phyloP scores from a whole-genome alignment of 2,329 filamentous ascomycete species.

The Aspergillus chevalieri region DNA sequence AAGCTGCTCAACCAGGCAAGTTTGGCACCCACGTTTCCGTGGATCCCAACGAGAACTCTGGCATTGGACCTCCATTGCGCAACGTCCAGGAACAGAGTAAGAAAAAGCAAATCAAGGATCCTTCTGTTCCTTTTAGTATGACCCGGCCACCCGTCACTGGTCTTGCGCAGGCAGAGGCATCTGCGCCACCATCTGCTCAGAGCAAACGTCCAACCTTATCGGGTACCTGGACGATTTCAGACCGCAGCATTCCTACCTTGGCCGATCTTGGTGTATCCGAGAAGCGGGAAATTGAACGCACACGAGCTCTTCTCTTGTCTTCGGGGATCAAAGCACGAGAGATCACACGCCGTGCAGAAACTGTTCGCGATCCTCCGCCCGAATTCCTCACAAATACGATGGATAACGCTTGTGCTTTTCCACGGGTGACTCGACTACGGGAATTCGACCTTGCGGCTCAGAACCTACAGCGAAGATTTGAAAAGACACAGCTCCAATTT shows the following conservation, averaged over 20 bases:
- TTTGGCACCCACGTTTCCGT: conserved; percentile 4
- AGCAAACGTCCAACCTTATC: conserved; percentile 31
- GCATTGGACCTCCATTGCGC: conserved; percentile 24
- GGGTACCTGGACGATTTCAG: conserved; percentile 54
- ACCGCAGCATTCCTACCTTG: conserved; percentile 37
- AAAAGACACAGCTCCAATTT: conserved; percentile 40
- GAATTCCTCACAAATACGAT: conserved; percentile 29
- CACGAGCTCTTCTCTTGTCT: conserved; percentile 68
- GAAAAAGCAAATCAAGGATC: conserved; percentile 21
- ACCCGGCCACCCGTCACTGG: conserved; percentile 41
- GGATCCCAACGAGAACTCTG: conserved; percentile 19
- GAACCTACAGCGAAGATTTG: conserved; percentile 44
- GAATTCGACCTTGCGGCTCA: conserved; percentile 51
- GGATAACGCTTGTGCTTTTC: conserved; percentile 26
- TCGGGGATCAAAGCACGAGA: conserved; percentile 88
- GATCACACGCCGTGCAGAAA: conserved; percentile 61
- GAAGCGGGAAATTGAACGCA: conserved; percentile 71
- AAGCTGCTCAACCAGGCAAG: conserved; percentile 12
- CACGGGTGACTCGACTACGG: conserved; percentile 41
- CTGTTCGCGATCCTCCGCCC: conserved; percentile 31
- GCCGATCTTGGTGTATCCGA: conserved; percentile 42
- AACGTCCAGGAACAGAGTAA: conserved; percentile 17
- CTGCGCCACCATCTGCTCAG: conserved; percentile 16
- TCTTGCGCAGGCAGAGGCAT: conserved; percentile 36
- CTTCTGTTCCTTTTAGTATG: conserved; percentile 23